A percentile compares a stretch with the other conserved stretches of the same genome.
Evolutionary conservation across 441 rosid species (phyloP).

Genomic region (Adansonia gregorii): DNA sequence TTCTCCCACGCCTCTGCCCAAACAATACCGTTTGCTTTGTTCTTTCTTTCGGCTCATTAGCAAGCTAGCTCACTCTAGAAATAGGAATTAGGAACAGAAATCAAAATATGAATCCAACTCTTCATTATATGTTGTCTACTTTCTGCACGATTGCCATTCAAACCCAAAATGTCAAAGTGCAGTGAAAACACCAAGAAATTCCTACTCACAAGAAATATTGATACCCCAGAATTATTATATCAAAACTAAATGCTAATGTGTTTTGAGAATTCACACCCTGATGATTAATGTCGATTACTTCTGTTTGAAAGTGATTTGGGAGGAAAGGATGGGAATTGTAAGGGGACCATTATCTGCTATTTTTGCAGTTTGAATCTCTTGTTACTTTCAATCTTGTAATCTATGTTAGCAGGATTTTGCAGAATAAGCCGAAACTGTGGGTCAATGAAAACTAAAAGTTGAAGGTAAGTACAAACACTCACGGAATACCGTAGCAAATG

Average conservation of each 20-base stretch:
- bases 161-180: not conserved
- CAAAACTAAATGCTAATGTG: not conserved
- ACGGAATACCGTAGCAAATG: not conserved
- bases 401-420: not conserved
- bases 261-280: not conserved
- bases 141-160: not conserved
- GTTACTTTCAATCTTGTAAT: slow-evolving; percentile 2
- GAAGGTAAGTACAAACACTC: not conserved
- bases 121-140: not conserved
- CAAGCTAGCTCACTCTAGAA: not conserved
- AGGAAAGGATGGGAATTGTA: not conserved
- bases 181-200: not conserved
- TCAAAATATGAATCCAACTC: slow-evolving; percentile 9
- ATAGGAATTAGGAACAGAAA: slow-evolving; percentile 4
- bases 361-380: not conserved
- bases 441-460: slow-evolving; percentile 1
- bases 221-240: not conserved
- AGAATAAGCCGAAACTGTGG: not conserved
- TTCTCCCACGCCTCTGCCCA: slow-evolving; percentile 19
- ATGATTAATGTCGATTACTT: not conserved
- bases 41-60: slow-evolving; percentile 23
- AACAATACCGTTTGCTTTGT: slow-evolving; percentile 16
- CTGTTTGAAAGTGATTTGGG: not conserved
- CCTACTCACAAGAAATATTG: not conserved
- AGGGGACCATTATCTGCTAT: not conserved